Percentiles rank a stretch among this genome's conserved stretches.
Conservation (phyloP, 345 rosid species). For the Arabidopsis thaliana region DNA sequence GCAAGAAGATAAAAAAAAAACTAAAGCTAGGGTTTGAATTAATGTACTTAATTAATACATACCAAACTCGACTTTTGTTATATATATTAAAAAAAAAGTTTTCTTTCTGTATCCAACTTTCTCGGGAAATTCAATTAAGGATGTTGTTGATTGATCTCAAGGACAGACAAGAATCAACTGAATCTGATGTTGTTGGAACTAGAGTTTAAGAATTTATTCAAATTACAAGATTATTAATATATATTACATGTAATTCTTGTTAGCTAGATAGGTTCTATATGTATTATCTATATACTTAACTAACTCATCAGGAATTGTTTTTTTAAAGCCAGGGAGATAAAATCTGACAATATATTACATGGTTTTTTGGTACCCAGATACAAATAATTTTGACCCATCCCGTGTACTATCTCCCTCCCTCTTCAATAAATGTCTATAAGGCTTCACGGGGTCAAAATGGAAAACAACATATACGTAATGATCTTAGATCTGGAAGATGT, state of each 20-base stretch:
- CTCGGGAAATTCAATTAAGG: slow-evolving; percentile 41
- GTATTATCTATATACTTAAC: not conserved
- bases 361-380: slow-evolving; percentile 28
- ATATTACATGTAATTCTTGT: not conserved
- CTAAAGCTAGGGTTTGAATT: slow-evolving; percentile 38
- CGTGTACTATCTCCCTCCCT: slow-evolving; percentile 36
- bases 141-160: slow-evolving; percentile 31
- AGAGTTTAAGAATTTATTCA: slow-evolving; percentile 3
- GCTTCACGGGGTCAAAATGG: slow-evolving; percentile 33
- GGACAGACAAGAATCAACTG: slow-evolving; percentile 36
- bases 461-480: slow-evolving; percentile 24
- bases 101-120: slow-evolving; percentile 13
- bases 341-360: slow-evolving; percentile 21
- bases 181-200: slow-evolving; percentile 33
- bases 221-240: not conserved
- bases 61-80: slow-evolving; percentile 9
- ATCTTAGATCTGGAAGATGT: slow-evolving; percentile 31
- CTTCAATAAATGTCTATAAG: slow-evolving; percentile 31
- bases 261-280: not conserved
- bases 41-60: not conserved
- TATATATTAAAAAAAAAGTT: not conserved
- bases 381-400: slow-evolving; percentile 40
- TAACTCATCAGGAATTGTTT: not conserved
- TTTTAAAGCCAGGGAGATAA: slow-evolving; percentile 1
- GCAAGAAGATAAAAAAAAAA: slow-evolving; percentile 23